Evolutionary conservation across 352 stramenopile species (phyloP).

Genomic region (Ophiocytium majus): DNA sequence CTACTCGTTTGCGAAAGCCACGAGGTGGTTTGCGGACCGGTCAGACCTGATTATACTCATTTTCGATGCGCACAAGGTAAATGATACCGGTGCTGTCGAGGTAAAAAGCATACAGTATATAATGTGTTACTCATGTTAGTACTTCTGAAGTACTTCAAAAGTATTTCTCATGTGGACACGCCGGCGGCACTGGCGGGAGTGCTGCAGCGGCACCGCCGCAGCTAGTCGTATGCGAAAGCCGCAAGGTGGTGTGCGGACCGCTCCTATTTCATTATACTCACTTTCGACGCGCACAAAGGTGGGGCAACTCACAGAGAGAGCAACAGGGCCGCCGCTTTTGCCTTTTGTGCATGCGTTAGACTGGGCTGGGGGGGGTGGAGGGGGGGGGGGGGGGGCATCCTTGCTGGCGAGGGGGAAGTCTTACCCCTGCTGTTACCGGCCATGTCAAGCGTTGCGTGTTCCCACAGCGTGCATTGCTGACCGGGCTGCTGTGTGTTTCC

Average conservation of each 20-base stretch:
- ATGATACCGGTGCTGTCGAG: no score
- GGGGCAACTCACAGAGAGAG: no score
- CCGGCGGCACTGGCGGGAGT: constrained; percentile 75
- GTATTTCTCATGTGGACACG: constrained; percentile 77
- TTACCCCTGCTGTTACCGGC: no score
- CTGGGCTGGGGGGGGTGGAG: no score
- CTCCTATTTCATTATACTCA: constrained; percentile 92
- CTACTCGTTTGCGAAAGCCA: constrained; percentile 55
- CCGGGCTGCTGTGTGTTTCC: no score
- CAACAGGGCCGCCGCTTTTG: no score
- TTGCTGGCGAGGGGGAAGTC: no score
- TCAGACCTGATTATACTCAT: constrained; percentile 95
- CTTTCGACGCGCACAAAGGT: constrained; percentile 99
- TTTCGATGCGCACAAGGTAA: constrained; percentile 99
- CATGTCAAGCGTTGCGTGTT: no score
- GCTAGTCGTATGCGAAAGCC: constrained; percentile 51
- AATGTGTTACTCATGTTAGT: constrained; percentile 72
- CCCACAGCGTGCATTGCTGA: no score
- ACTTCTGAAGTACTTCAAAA: neutral
- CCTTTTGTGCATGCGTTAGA: no score
- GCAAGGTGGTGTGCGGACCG: constrained; percentile 62
- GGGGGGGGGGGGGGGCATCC: no score
- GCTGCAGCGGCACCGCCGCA: constrained; percentile 59
- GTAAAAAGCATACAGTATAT: no score
- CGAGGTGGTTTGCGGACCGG: constrained; percentile 74